Evolutionary conservation across 2,329 filamentous ascomycete species (phyloP), one percentile per base, ranked within the genome.

Genomic region (Diaporthe destruens): DNA sequence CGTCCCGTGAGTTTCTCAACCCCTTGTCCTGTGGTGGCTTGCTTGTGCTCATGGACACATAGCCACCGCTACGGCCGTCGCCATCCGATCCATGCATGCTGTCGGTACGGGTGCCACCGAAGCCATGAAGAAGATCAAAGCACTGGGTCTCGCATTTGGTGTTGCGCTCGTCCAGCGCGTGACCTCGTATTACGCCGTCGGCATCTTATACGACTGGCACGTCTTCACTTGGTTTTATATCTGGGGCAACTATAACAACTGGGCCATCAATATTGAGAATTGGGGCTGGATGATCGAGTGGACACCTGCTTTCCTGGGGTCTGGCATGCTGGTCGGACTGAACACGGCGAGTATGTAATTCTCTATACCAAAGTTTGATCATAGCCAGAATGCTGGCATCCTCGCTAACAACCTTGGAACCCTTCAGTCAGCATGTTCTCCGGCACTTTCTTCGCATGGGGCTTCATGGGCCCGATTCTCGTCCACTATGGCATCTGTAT

Each of bases 241-340:
- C 77, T 89, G 87, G 87, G 83, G 54, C 86, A 49, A 63, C 20
- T 61, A 71, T 32, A 57, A 61, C 39, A 72, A 84, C 75, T 80
- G 80, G 59, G 87, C 87, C 5, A 80, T 90, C 72, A 82, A 84
- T 66, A 84, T 87, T 16, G 88, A 90, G 80, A 88, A 85, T 74
- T 90, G 87, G 88, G 87, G 87, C 57, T 90, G 88, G 88, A 83
- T 84, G 75, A 81, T 89, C 69, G 87, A 90, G 76, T 88, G 83
- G 81, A 90, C 88, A 1, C 87, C 88, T 0, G 88, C 88, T 57
- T 90, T 90, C 79, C 87, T 90, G 71, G 88, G 88, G 23, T 85
- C 84, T 55, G 88, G 87, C 55, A 88, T 90, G 81, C 84, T 90
- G 53, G 87, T 89, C 75, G 88, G 88, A 71, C 82, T 90, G 74